Evolutionary conservation across 257 asterid species (phyloP), one percentile per base, ranked within the genome.

Genomic region (Solanum bulbocastanum): DNA sequence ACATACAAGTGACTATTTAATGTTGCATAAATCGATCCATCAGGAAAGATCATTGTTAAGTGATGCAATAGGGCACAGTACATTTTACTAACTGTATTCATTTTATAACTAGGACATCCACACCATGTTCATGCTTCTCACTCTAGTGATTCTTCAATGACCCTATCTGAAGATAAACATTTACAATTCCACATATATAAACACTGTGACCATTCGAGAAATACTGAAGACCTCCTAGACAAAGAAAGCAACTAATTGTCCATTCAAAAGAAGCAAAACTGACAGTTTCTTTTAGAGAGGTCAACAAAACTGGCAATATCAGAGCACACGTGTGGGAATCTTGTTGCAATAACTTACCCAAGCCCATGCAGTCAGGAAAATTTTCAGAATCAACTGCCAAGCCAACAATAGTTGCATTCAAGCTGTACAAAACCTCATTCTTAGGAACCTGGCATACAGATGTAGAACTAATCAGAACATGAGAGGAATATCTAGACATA

Each of bases 331-430:
- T 30, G 69, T 81, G 44, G 40, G 69, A 81, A 46, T 81, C 22
- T 81, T 46, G 30, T 86, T 71, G 83, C 36, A 85, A 83, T 69
- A 52, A 93, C 98, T 84, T 86, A 96, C 99, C 99, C 90, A 96
- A 91, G 83, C 99, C 99, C 86, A 96, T 95, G 91, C 99, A 97
- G 39, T 89, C 95, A 90, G 98, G 96, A 86, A 91, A 90, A 72
- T 89, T 87, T 84, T 94, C 93, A 9, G 96, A 88, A 89, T 92
- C 91, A 91, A 92, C 91, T 30, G 98, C 98, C 84, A 97, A 90
- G 78, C 99, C 99, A 90, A 97, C 95, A 49, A 96, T 92, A 84
- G 94, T 90, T n/a, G 95, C 99, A 91, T 97, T 97, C 93, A 97
- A 94, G 88, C 98, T 92, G 95, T 94, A 93, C 91, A 94, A 93